Conservation (phyloP, 2,329 filamentous ascomycete species). For the Beauveria pseudobassiana region DNA sequence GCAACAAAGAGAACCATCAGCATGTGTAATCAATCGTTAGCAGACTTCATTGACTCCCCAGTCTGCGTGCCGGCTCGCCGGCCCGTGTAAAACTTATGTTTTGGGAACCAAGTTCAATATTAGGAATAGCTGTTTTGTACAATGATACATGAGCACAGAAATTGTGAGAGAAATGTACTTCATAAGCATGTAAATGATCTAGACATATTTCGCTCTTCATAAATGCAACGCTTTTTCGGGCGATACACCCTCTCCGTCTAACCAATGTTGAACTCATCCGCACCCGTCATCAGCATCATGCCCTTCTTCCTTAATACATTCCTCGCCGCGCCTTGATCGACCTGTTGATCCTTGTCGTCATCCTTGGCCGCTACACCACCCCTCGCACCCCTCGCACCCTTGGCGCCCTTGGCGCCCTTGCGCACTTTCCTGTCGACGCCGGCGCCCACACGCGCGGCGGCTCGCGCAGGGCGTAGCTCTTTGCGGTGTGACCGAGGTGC, state of each 20-base stretch:
- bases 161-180: background rate
- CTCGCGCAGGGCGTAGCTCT: slow-evolving; percentile 86
- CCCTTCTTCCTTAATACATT: slow-evolving; percentile 51
- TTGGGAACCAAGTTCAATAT: too few species aligned
- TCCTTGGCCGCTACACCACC: slow-evolving; percentile 25
- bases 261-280: slow-evolving; percentile 63
- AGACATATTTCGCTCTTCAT: background rate
- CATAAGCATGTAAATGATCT: background rate
- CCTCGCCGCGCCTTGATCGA: slow-evolving; percentile 25
- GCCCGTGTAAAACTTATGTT: too few species aligned
- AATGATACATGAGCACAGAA: background rate
- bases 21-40: too few species aligned
- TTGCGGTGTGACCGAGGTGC: slow-evolving; percentile 87
- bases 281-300: slow-evolving; percentile 57
- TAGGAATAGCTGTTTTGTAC: too few species aligned
- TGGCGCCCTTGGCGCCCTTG: slow-evolving; percentile 6
- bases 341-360: slow-evolving; percentile 31
- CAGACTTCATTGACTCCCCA: too few species aligned
- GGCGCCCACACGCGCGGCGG: slow-evolving; percentile 70
- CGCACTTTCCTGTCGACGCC: slow-evolving; percentile 41
- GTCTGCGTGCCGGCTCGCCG: too few species aligned
- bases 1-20: too few species aligned
- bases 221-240: slow-evolving; percentile 11
- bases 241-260: slow-evolving; percentile 22
- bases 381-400: background rate